Percentiles rank a stretch among this genome's conserved stretches.
Conservation (phyloP, 257 asterid species). For the Anisodus tanguticus region DNA sequence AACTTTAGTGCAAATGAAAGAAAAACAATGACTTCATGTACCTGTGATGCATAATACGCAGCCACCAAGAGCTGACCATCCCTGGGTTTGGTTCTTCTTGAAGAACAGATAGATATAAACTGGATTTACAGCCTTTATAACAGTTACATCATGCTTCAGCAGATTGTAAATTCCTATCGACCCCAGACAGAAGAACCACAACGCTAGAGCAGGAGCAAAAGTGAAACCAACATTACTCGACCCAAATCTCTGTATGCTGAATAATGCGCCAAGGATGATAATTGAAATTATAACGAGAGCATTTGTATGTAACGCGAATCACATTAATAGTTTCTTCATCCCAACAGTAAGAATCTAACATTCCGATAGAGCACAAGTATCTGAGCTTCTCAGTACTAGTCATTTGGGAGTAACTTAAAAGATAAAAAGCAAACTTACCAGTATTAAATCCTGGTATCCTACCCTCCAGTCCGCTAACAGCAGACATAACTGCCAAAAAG, state of each 20-base stretch:
- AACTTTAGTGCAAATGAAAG: background rate
- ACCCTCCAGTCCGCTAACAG: slow-evolving; percentile 92
- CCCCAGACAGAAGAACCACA: slow-evolving; percentile 92
- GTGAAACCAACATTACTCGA: slow-evolving; percentile 85
- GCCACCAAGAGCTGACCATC: slow-evolving; percentile 98
- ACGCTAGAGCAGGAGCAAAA: slow-evolving; percentile 91
- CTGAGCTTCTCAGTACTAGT: background rate
- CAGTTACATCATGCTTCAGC: slow-evolving; percentile 66
- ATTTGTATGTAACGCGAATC: slow-evolving; percentile 54
- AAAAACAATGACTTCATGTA: slow-evolving; percentile 31
- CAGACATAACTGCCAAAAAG: slow-evolving; percentile 81
- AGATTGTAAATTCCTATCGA: slow-evolving; percentile 83
- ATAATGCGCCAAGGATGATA: slow-evolving; percentile 71
- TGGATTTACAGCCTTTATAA: slow-evolving; percentile 83
- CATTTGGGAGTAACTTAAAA: background rate
- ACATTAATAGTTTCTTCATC: background rate
- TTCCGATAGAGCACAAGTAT: background rate
- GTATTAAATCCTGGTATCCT: slow-evolving; percentile 82
- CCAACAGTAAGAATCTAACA: background rate
- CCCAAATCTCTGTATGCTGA: slow-evolving; percentile 89
- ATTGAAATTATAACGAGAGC: slow-evolving; percentile 87
- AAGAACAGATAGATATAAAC: slow-evolving; percentile 79
- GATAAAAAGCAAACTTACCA: slow-evolving; percentile 47
- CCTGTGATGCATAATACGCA: slow-evolving; percentile 98
- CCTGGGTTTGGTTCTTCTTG: slow-evolving; percentile 62